These are phyloP conservation scores for Ustilago hordei DNA, from an alignment of 1,284 basidiomycete genomes.

Conservation along the genomic window DNA sequence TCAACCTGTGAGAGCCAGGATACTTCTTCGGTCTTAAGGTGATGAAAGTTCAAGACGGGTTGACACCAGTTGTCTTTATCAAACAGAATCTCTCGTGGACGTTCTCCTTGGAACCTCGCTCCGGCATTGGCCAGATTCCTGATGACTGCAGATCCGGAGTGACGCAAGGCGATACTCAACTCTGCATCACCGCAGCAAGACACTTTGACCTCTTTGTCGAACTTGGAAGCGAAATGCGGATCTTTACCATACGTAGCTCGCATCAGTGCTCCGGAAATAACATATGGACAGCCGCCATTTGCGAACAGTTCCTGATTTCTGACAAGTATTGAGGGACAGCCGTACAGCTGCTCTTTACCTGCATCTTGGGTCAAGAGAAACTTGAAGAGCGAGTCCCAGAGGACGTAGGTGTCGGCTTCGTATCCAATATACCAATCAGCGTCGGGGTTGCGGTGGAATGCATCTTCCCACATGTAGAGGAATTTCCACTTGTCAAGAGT, in stretches of 20 bases:
- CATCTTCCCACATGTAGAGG: constrained; percentile 48
- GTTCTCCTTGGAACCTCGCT: constrained; percentile 20
- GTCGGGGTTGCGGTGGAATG: constrained; percentile 17
- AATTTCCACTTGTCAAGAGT: constrained; percentile 45
- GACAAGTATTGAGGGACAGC: constrained; percentile 21
- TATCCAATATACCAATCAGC: constrained; percentile 47
- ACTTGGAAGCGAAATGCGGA: constrained; percentile 18
- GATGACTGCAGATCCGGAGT: constrained; percentile 15
- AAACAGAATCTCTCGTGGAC: constrained; percentile 27
- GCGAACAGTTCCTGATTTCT: constrained; percentile 32
- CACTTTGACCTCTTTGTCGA: constrained; percentile 18
- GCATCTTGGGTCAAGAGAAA: constrained; percentile 24
- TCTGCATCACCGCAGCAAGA: constrained; percentile 49
- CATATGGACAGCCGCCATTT: constrained; percentile 37
- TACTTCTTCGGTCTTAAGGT: constrained; percentile 24
- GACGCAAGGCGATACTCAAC: constrained; percentile 32
- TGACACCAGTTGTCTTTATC: constrained; percentile 29
- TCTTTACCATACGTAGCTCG: constrained; percentile 29
- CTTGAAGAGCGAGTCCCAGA: constrained; percentile 38
- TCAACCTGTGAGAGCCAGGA: constrained; percentile 12
- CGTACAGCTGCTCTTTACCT: constrained; percentile 20
- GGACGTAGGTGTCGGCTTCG: constrained; percentile 39
- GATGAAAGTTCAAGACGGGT: constrained; percentile 36
- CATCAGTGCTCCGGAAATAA: constrained; percentile 44
- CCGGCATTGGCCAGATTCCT: constrained; percentile 18